phyloP scores from a whole-genome alignment of 768 basidiomycete species.

The Tricholoma matsutake region DNA sequence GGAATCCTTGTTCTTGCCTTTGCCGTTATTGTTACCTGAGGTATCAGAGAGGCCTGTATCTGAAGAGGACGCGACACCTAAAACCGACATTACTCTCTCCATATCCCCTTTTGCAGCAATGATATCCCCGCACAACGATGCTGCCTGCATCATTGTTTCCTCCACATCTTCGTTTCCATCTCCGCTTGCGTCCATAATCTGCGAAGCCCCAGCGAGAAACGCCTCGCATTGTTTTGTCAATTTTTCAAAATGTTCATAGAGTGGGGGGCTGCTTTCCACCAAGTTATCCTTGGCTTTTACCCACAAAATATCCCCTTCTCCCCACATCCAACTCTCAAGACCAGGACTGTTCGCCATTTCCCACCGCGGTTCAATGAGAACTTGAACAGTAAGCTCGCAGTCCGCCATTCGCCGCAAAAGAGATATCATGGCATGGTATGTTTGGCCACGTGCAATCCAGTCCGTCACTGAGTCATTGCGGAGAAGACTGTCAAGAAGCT shows the following conservation, averaged over 20 bases:
- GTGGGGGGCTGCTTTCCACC: constrained; percentile 35
- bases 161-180: constrained; percentile 32
- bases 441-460: constrained; percentile 44
- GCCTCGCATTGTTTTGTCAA: constrained; percentile 49
- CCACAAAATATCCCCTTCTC: constrained; percentile 41
- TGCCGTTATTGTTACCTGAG: constrained; percentile 22
- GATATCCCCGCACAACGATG: constrained; percentile 50
- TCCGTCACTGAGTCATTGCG: constrained; percentile 56
- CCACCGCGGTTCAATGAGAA: constrained; percentile 38
- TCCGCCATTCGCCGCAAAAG: constrained; percentile 48
- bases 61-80: constrained; percentile 26
- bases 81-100: constrained; percentile 41
- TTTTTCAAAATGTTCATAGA: constrained; percentile 52
- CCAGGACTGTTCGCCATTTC: constrained; percentile 39
- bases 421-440: constrained; percentile 47
- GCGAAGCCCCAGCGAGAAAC: constrained; percentile 43
- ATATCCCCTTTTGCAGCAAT: constrained; percentile 48
- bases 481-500: constrained; percentile 42
- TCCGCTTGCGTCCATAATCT: constrained; percentile 30
- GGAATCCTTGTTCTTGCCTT: constrained; percentile 28
- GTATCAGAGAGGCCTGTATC: constrained; percentile 7
- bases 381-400: constrained; percentile 46
- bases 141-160: constrained; percentile 38
- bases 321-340: constrained; percentile 48
- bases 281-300: constrained; percentile 24